A percentile compares a stretch with the other conserved stretches of the same genome.
Evolutionary conservation across 306 rosid species (phyloP).

Genomic region (Begonia loranthoides): DNA sequence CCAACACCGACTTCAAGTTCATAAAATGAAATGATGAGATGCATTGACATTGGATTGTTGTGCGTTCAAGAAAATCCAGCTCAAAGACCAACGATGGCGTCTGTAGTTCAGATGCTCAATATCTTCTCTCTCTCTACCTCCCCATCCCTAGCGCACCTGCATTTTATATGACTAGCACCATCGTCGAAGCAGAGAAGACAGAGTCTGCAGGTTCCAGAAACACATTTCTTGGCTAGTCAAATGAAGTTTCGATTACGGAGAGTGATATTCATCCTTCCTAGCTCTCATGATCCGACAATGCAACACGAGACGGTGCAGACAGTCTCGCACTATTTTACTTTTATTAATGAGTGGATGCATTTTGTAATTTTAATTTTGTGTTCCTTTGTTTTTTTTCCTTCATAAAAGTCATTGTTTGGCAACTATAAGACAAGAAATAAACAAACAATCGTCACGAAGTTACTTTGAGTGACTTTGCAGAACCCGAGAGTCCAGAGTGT

Average conservation of each 20-base stretch:
- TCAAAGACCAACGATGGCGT: slow-evolving; percentile 18
- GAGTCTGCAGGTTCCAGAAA: neutral
- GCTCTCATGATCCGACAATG: no score
- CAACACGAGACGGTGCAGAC: no score
- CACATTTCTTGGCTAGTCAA: neutral
- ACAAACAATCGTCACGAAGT: no score
- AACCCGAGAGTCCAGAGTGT: no score
- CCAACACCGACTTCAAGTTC: neutral
- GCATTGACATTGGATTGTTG: slow-evolving; percentile 15
- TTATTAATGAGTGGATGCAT: no score
- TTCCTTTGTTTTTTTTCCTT: no score
- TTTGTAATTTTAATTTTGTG: no score
- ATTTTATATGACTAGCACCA: slow-evolving; percentile 2
- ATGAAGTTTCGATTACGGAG: neutral
- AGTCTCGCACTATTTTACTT: no score
- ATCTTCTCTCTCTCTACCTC: slow-evolving; percentile 4
- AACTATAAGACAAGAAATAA: no score
- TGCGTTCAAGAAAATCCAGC: slow-evolving; percentile 28
- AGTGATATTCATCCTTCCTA: neutral
- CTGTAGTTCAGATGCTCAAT: slow-evolving; percentile 8
- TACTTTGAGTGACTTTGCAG: no score
- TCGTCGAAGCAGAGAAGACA: neutral
- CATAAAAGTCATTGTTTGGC: no score
- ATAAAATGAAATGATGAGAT: slow-evolving; percentile 9
- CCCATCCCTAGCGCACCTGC: slow-evolving; percentile 7